Percentiles rank a stretch among this genome's conserved stretches.
Evolutionary conservation across 805 yeast species (phyloP).

Genomic region (Groenewaldozyma salmanticensis): DNA sequence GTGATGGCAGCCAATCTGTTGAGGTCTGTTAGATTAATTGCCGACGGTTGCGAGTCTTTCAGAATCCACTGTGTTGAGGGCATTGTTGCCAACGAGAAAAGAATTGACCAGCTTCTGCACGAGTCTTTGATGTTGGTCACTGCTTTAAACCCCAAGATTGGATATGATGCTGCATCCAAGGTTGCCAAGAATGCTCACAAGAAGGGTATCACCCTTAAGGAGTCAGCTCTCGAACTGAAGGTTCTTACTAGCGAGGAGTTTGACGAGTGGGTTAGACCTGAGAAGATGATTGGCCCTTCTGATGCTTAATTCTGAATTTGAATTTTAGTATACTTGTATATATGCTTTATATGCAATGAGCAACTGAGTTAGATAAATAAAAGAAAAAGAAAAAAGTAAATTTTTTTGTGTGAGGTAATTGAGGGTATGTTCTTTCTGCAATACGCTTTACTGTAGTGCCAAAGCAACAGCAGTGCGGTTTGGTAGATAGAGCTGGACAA

Average conservation of each 20-base stretch:
- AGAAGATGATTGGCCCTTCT: conserved; percentile 92
- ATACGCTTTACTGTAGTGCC: conserved; percentile 36
- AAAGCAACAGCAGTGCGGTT: conserved; percentile 57
- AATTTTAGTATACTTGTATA: not conserved
- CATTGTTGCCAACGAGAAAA: conserved; percentile 76
- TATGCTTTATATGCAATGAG: too few species aligned
- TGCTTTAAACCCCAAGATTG: conserved; percentile 97
- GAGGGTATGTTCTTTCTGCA: not conserved
- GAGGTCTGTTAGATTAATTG: conserved; percentile 76
- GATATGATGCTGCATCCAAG: conserved; percentile 95
- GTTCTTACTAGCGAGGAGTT: conserved; percentile 79
- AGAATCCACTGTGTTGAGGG: conserved; percentile 94
- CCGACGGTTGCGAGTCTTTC: conserved; percentile 86
- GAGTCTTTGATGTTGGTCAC: conserved; percentile 98
- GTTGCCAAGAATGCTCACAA: conserved; percentile 98
- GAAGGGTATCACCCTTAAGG: conserved; percentile 92
- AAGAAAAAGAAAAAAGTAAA: not conserved
- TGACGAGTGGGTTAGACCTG: conserved; percentile 96
- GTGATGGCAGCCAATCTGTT: conserved; percentile 86
- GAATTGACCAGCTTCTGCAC: conserved; percentile 78
- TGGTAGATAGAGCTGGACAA: conserved; percentile 74
- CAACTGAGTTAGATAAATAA: too few species aligned
- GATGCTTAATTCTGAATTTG: conserved; percentile 10
- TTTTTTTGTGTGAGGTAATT: not conserved
- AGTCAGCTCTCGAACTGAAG: conserved; percentile 86